Conservation (phyloP, 2,329 filamentous ascomycete genomes). For the Fusarium sp. region DNA sequence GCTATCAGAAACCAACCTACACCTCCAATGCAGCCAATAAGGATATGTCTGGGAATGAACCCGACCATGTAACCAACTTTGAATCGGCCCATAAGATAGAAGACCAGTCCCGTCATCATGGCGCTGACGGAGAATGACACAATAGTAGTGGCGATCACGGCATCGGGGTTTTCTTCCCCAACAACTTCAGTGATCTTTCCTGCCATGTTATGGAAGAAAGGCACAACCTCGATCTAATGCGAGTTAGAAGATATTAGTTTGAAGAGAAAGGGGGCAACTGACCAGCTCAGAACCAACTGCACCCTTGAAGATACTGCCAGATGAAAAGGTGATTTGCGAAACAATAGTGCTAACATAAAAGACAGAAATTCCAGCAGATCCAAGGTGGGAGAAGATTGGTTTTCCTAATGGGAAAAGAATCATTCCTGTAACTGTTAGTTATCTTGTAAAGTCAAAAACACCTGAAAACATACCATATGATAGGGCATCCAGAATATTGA, state of each 20-base stretch:
- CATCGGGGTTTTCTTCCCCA: slow-evolving; percentile 82
- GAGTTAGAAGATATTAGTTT: slow-evolving; percentile 7
- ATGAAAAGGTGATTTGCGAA: slow-evolving; percentile 89
- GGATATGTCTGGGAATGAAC: slow-evolving; percentile 95
- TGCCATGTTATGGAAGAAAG: slow-evolving; percentile 99
- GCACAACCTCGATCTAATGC: slow-evolving; percentile 88
- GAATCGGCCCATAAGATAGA: slow-evolving; percentile 90
- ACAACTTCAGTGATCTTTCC: slow-evolving; percentile 83
- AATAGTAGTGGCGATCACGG: slow-evolving; percentile 94
- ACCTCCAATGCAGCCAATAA: slow-evolving; percentile 96
- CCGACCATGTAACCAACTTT: slow-evolving; percentile 92
- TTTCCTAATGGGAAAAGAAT: slow-evolving; percentile 93
- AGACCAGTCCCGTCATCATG: slow-evolving; percentile 88
- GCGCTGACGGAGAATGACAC: slow-evolving; percentile 91
- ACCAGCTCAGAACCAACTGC: slow-evolving; percentile 94
- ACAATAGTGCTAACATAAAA: slow-evolving; percentile 99
- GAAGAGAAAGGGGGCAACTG: slow-evolving; percentile 44
- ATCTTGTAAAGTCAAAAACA: background rate
- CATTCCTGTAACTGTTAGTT: slow-evolving; percentile 68
- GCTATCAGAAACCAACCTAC: slow-evolving; percentile 94
- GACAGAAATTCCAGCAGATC: slow-evolving; percentile 95
- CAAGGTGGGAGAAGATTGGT: slow-evolving; percentile 84
- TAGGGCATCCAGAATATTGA: slow-evolving; percentile 93
- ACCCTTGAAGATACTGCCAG: slow-evolving; percentile 87
- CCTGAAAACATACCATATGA: slow-evolving; percentile 76